Conservation (phyloP, 257 asterid species). For the Scutellaria galericulata region DNA sequence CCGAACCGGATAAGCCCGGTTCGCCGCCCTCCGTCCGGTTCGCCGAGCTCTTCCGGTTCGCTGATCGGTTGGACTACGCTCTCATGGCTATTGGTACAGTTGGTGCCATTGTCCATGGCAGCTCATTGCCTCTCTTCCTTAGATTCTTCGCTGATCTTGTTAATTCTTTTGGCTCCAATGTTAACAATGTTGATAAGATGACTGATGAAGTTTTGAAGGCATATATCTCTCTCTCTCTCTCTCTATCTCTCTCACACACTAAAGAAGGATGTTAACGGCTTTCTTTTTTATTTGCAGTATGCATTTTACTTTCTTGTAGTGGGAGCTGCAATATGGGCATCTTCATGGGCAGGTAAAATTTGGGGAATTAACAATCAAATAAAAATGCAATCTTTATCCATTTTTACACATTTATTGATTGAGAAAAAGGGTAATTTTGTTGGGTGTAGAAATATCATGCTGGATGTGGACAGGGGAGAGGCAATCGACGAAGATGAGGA, state of each 20-base stretch:
- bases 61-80: conserved; percentile 78
- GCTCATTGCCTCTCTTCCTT: conserved; percentile 89
- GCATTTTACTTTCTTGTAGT: conserved; percentile 97
- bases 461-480: conserved; percentile 99
- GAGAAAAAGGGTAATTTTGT: neutral
- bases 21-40: conserved; percentile 59
- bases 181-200: conserved; percentile 90
- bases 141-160: conserved; percentile 99
- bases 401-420: neutral
- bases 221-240: neutral
- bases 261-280: neutral
- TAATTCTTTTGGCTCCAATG: conserved; percentile 92
- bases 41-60: conserved; percentile 83
- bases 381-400: neutral
- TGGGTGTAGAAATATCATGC: conserved; percentile 82
- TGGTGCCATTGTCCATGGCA: conserved; percentile 96
- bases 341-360: conserved; percentile 97
- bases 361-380: neutral
- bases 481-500: conserved; percentile 91
- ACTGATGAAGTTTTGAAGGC: conserved; percentile 96
- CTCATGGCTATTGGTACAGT: conserved; percentile 81
- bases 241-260: neutral
- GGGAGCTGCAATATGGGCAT: conserved; percentile 99
- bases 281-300: conserved; percentile 62
- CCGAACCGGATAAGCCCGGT: conserved; percentile 53